Evolutionary conservation across 2,329 filamentous ascomycete species (phyloP), one percentile per base, ranked within the genome.

Genomic region (Aspergillus pseudonomiae): DNA sequence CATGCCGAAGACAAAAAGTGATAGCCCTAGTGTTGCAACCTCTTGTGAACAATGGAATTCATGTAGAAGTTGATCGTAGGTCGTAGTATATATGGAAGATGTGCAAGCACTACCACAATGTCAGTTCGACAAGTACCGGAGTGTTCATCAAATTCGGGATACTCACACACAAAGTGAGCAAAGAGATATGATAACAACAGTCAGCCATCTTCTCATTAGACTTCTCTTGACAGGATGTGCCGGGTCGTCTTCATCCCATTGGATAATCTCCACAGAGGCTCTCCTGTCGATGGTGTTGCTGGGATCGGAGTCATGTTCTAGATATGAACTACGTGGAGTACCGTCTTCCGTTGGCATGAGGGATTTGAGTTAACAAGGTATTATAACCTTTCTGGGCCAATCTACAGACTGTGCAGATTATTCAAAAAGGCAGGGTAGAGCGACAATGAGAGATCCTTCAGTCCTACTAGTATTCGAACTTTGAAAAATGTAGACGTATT

Each of bases 21-120:
- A 93, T 58, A 97, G 81, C 0, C 94, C 94, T 10, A 97, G 77
- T 3, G 92, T 93, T 11, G 90, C 92, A 30, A 96, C 85, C 57
- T 92, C 82, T 62, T 86, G 85, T 0, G 91, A 90, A 70, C 86
- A 86, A 67, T 86, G 80, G 70, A 97, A 96, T 63, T 96, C 91
- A 32, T 82, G 79, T 65, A 89, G 87, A 78, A 97, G 87, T 77
- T 95, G 91, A n/a, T 72, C 74, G 75, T 97, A 97, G 0, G 91
- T 95, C 12, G 88, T 88, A 0, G 93, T 94, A 77, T 97, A 97
- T 70, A 96, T 88, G n/a, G 93, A 95, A 54, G 91, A 94, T 1
- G 91, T 88, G 74, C 90, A 93, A 7, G 93, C 96, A 59, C 91
- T 93, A 70, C 14, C 43, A 54, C 14, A n/a, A 55, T 12, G 54